A percentile compares a stretch with the other conserved stretches of the same genome.
These are phyloP conservation scores for Quercus phellos DNA, from an alignment of 331 rosid species.

Conservation along the genomic window DNA sequence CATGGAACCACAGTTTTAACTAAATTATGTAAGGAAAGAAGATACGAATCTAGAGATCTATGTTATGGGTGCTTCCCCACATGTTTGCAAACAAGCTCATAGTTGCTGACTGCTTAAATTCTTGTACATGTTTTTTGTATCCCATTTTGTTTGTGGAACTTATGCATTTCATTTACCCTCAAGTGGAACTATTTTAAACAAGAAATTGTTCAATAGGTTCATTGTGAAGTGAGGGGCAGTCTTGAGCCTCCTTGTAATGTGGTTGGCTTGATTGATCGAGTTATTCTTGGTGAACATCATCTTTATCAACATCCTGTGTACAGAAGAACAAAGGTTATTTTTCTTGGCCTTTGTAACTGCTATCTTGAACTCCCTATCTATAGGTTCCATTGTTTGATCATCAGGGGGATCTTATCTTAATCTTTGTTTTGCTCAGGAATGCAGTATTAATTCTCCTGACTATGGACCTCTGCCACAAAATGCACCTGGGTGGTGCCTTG, in stretches of 20 bases:
- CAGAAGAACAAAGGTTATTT: constrained; percentile 63
- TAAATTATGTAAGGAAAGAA: not conserved
- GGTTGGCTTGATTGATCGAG: constrained; percentile 60
- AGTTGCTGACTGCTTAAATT: not conserved
- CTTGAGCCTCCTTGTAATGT: constrained; percentile 82
- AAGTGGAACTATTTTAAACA: constrained; percentile 11
- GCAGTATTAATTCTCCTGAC: constrained; percentile 74
- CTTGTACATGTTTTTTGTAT: not conserved
- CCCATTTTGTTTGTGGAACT: not conserved
- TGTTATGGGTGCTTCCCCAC: not conserved
- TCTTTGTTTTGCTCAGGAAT: constrained; percentile 47
- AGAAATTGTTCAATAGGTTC: constrained; percentile 41
- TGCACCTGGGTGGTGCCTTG: constrained; percentile 75
- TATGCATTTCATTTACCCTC: not conserved
- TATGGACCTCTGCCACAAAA: constrained; percentile 69
- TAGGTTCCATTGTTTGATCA: not conserved
- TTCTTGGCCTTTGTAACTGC: constrained; percentile 5
- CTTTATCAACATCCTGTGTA: constrained; percentile 76
- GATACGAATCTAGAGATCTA: not conserved
- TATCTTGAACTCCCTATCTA: not conserved
- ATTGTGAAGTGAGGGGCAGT: constrained; percentile 68
- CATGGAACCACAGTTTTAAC: not conserved
- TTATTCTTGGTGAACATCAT: constrained; percentile 61
- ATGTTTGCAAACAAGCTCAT: not conserved
- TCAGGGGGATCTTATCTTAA: constrained; percentile 16